Percentiles rank a stretch among this genome's conserved stretches.
Evolutionary conservation across 75 land plant genomes (phyloP).

Genomic region (Pinus albicaulis): DNA sequence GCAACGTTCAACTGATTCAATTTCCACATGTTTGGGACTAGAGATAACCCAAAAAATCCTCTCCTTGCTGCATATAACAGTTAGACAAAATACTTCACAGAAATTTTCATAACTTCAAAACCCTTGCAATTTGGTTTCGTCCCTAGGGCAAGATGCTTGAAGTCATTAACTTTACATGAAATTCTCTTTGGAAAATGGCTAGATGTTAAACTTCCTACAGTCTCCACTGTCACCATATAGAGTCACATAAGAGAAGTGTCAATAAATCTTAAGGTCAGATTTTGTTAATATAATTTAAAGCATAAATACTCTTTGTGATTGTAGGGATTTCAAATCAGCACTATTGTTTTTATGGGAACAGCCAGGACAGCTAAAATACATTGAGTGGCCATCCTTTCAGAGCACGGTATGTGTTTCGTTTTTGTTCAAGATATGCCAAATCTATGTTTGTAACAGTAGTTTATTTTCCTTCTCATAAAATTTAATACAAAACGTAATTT

Average conservation of each 20-base stretch:
- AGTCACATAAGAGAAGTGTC: not conserved
- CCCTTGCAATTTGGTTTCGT: not conserved
- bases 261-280: not conserved
- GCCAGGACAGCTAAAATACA: conserved; percentile 70
- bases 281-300: not conserved
- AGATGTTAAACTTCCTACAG: not conserved
- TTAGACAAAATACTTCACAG: no score
- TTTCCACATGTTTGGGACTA: not conserved
- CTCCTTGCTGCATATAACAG: not conserved
- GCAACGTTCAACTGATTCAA: not conserved
- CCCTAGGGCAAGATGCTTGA: not conserved
- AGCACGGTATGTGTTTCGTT: conserved; percentile 53
- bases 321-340: conserved; percentile 47
- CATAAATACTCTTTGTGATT: not conserved
- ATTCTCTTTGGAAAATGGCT: not conserved
- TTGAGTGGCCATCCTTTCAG: conserved; percentile 78
- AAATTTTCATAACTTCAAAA: not conserved
- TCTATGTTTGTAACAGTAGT: not conserved
- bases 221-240: not conserved
- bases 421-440: not conserved
- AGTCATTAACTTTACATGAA: not conserved
- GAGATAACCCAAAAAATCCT: not conserved
- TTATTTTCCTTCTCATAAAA: not conserved
- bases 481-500: not conserved
- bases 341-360: conserved; percentile 59